These are phyloP conservation scores for Boletus albobrunnescens DNA, from an alignment of 1,284 basidiomycete genomes.

Conservation along the genomic window DNA sequence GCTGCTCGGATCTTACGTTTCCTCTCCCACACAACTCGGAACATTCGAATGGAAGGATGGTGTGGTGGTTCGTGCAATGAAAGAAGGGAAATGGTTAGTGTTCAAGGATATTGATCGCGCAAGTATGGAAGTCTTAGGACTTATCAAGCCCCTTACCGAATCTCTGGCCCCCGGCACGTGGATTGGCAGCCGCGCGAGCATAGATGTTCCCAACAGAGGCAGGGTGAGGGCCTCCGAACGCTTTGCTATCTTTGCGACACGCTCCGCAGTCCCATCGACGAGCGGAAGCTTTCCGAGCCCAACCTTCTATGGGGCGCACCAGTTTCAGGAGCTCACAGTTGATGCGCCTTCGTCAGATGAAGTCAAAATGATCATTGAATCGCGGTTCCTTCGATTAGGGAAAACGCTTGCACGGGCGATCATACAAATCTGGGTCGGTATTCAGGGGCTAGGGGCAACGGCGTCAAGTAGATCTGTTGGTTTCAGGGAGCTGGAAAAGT, in stretches of 20 bases:
- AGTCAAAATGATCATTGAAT: slow-evolving; percentile 63
- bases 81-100: slow-evolving; percentile 90
- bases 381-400: slow-evolving; percentile 62
- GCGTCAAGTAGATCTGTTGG: slow-evolving; percentile 64
- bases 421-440: slow-evolving; percentile 61
- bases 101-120: slow-evolving; percentile 92
- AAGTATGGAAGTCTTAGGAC: slow-evolving; percentile 80
- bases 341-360: slow-evolving; percentile 62
- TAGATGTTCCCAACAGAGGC: slow-evolving; percentile 70
- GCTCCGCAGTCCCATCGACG: slow-evolving; percentile 52
- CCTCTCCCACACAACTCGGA: slow-evolving; percentile 82
- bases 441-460: slow-evolving; percentile 46
- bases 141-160: slow-evolving; percentile 80
- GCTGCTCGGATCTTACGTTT: slow-evolving; percentile 90
- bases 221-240: slow-evolving; percentile 66
- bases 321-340: slow-evolving; percentile 72
- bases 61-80: slow-evolving; percentile 86
- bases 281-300: slow-evolving; percentile 47
- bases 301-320: slow-evolving; percentile 78
- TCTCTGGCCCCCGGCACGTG: slow-evolving; percentile 71
- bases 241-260: slow-evolving; percentile 80
- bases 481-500: slow-evolving; percentile 85
- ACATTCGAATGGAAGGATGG: slow-evolving; percentile 98
- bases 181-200: slow-evolving; percentile 68
- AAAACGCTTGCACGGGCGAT: slow-evolving; percentile 45